These are phyloP conservation scores for Citrus reticulata DNA, from an alignment of 345 rosid genomes.

Conservation along the genomic window DNA sequence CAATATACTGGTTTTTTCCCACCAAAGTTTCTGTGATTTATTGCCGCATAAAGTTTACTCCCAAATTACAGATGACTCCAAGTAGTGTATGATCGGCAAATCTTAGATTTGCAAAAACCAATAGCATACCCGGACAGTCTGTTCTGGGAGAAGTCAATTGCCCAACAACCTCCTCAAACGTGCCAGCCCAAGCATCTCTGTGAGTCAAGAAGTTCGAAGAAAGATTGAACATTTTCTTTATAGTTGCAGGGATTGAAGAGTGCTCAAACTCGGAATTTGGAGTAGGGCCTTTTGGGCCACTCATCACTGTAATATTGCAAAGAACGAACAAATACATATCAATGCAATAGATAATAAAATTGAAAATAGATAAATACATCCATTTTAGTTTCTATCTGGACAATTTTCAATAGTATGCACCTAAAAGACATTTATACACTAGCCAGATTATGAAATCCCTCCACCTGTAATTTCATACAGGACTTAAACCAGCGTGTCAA, in stretches of 20 bases:
- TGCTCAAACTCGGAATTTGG: constrained; percentile 84
- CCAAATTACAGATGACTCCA: not conserved
- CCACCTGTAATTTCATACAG: not conserved
- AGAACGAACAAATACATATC: not conserved
- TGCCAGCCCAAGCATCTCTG: constrained; percentile 98
- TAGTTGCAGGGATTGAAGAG: constrained; percentile 91
- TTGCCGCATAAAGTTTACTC: not conserved
- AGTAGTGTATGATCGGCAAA: not conserved
- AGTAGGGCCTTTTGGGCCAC: constrained; percentile 63
- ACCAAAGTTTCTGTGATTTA: not conserved
- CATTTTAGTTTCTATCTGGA: not conserved
- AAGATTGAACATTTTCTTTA: constrained; percentile 87
- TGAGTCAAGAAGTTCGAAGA: constrained; percentile 85
- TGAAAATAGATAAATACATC: not conserved
- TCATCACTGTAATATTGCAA: constrained; percentile 49
- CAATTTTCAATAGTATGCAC: not conserved
- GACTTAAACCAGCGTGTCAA: not conserved
- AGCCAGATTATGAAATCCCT: not conserved
- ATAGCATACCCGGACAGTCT: constrained; percentile 74
- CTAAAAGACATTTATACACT: not conserved
- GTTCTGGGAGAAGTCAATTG: constrained; percentile 73
- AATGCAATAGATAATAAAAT: not conserved
- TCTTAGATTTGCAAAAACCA: not conserved
- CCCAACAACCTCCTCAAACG: constrained; percentile 72
- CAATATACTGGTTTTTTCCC: not conserved